Conservation (phyloP, 2,329 filamentous ascomycete species). For the Colletotrichum siamense region DNA sequence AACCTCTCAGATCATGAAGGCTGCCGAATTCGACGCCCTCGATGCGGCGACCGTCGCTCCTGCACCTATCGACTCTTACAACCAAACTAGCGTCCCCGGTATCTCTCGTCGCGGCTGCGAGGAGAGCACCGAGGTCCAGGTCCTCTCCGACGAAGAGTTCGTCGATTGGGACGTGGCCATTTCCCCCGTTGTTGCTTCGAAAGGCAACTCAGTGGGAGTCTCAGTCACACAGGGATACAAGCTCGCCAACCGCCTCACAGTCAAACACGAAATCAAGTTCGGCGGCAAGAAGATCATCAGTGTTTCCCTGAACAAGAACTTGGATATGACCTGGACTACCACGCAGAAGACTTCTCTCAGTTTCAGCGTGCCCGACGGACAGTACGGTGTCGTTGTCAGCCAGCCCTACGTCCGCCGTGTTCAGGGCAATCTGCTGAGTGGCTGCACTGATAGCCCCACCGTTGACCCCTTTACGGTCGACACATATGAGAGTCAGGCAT, state of each 20-base stretch:
- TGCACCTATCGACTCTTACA: neutral
- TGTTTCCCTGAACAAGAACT: constrained; percentile 25
- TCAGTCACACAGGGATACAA: constrained; percentile 31
- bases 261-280: constrained; percentile 24
- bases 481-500: constrained; percentile 35
- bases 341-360: constrained; percentile 32
- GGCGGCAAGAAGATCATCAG: constrained; percentile 24
- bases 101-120: constrained; percentile 20
- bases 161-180: constrained; percentile 43
- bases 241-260: constrained; percentile 34
- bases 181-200: constrained; percentile 37
- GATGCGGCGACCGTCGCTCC: neutral
- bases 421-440: constrained; percentile 35
- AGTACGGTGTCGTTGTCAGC: constrained; percentile 43
- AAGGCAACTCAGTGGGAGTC: constrained; percentile 30
- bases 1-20: constrained; percentile 28
- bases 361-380: constrained; percentile 35
- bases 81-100: neutral
- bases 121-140: constrained; percentile 28
- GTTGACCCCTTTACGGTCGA: constrained; percentile 34
- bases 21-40: constrained; percentile 23
- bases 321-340: constrained; percentile 31
- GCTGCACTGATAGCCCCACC: constrained; percentile 34
- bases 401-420: constrained; percentile 37
- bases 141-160: constrained; percentile 32